Percentiles rank a stretch among this genome's conserved stretches.
phyloP scores from a whole-genome alignment of 441 rosid genomes.

The Lagerstroemia fauriei region DNA sequence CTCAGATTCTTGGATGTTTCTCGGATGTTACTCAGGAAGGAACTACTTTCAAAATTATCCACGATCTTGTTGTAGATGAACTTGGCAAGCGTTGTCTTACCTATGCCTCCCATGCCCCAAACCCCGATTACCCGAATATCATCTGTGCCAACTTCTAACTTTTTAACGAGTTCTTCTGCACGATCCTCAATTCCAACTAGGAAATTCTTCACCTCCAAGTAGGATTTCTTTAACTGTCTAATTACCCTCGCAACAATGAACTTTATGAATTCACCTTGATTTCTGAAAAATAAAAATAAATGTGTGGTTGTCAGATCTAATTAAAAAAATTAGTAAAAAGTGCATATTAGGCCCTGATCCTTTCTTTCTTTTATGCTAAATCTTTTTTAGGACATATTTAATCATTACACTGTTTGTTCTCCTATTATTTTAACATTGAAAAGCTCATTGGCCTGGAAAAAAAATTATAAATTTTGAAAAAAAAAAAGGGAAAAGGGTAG shows the following conservation, averaged over 20 bases:
- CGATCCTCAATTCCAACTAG: constrained; percentile 1
- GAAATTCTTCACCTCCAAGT: background rate
- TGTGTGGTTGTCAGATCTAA: background rate
- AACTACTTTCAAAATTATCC: background rate
- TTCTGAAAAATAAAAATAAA: background rate
- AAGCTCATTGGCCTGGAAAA: background rate
- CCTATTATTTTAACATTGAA: no score
- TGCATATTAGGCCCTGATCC: no score
- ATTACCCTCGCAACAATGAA: background rate
- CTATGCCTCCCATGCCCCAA: constrained; percentile 4
- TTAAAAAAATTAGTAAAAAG: background rate
- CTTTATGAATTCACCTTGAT: background rate
- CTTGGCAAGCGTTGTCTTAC: constrained; percentile 10
- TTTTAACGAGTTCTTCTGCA: background rate
- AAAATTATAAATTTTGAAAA: background rate
- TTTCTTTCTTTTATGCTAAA: no score
- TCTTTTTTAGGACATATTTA: no score
- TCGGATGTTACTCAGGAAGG: background rate
- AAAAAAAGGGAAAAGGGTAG: no score
- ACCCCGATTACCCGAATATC: background rate
- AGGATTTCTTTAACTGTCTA: background rate
- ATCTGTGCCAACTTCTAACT: background rate
- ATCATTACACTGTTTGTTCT: no score
- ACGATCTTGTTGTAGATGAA: background rate
- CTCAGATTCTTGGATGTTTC: background rate